phyloP scores from a whole-genome alignment of 345 rosid genomes.

The Kandelia obovata region DNA sequence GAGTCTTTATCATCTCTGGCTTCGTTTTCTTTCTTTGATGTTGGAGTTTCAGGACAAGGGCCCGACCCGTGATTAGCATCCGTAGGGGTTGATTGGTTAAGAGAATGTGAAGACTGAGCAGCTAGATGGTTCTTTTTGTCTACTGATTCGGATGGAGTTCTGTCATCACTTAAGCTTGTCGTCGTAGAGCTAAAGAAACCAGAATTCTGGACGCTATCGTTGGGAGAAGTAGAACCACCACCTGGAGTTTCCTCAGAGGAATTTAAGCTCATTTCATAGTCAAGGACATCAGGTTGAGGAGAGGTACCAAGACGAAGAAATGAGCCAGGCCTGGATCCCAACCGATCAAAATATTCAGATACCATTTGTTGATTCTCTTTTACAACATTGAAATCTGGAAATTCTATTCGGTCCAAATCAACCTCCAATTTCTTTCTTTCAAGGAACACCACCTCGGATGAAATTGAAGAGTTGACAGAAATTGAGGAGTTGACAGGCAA shows the following conservation, averaged over 20 bases:
- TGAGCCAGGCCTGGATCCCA: slow-evolving; percentile 35
- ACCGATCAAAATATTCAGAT: slow-evolving; percentile 57
- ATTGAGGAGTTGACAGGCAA: slow-evolving; percentile 23
- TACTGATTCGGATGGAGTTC: slow-evolving; percentile 54
- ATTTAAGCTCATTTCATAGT: slow-evolving; percentile 48
- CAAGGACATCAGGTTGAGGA: slow-evolving; percentile 32
- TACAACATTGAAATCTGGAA: slow-evolving; percentile 67
- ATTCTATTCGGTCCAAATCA: slow-evolving; percentile 61
- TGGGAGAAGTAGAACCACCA: slow-evolving; percentile 34
- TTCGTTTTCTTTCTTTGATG: slow-evolving; percentile 41
- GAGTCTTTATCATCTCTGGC: slow-evolving; percentile 26
- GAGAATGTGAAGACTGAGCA: slow-evolving; percentile 23
- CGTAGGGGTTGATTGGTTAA: slow-evolving; percentile 20
- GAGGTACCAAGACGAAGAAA: slow-evolving; percentile 73
- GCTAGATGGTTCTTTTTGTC: slow-evolving; percentile 41
- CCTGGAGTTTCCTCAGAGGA: slow-evolving; percentile 40
- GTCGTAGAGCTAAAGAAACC: slow-evolving; percentile 64
- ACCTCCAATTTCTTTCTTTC: slow-evolving; percentile 49
- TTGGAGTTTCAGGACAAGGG: slow-evolving; percentile 53
- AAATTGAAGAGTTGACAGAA: slow-evolving; percentile 48
- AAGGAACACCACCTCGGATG: slow-evolving; percentile 79
- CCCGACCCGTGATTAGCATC: slow-evolving; percentile 33
- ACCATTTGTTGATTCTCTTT: slow-evolving; percentile 78
- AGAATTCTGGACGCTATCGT: slow-evolving; percentile 39
- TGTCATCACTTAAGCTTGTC: slow-evolving; percentile 69